phyloP scores from a whole-genome alignment of 345 rosid genomes.

The Arabidopsis arenosa region DNA sequence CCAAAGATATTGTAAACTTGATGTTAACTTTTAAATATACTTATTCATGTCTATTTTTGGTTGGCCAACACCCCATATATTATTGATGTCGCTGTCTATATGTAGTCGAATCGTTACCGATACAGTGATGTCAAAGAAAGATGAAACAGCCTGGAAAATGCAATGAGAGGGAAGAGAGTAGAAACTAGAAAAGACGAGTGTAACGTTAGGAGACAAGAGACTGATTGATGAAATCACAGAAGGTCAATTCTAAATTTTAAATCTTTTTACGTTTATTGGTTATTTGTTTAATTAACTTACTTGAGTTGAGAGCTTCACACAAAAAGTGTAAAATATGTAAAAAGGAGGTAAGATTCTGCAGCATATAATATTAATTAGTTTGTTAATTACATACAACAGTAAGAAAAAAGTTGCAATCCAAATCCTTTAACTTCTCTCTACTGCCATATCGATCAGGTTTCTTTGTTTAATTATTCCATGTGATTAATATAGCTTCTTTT shows the following conservation, averaged over 20 bases:
- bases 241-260: slow-evolving; percentile 30
- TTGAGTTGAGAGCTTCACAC: slow-evolving; percentile 14
- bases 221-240: slow-evolving; percentile 35
- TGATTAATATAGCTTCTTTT: neutral
- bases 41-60: too few relatives aligned
- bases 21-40: neutral
- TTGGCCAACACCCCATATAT: too few relatives aligned
- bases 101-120: slow-evolving; percentile 27
- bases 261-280: slow-evolving; percentile 12
- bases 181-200: slow-evolving; percentile 37
- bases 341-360: slow-evolving; percentile 24
- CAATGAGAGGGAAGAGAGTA: neutral
- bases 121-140: slow-evolving; percentile 21
- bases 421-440: slow-evolving; percentile 30
- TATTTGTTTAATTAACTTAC: slow-evolving; percentile 7
- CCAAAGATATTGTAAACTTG: neutral
- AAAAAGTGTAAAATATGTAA: neutral
- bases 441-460: slow-evolving; percentile 7
- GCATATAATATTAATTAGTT: neutral
- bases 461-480: neutral
- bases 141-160: slow-evolving; percentile 38
- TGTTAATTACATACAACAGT: neutral
- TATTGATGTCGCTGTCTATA: neutral
- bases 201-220: slow-evolving; percentile 37
- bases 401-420: neutral